A percentile compares a stretch with the other conserved stretches of the same genome.
Evolutionary conservation across 257 asterid species (phyloP).

Genomic region (Solanum chiquidenum): DNA sequence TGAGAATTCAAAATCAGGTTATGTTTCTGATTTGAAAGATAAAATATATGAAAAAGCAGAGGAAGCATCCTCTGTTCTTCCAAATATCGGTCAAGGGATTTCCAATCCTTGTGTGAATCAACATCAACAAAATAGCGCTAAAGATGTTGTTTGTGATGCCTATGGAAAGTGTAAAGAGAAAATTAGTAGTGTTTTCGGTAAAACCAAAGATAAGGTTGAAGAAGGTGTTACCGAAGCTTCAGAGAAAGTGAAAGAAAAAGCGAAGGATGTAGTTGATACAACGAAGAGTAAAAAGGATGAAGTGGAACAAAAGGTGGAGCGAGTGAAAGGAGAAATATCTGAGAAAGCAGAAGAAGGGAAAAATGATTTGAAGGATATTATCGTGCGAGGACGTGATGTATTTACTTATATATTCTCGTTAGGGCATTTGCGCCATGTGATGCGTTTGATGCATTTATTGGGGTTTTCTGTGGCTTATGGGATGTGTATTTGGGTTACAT

Average conservation of each 20-base stretch:
- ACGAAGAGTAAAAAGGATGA: conserved; percentile 5
- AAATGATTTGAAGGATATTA: conserved; percentile 25
- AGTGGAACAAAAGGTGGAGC: conserved; percentile 1
- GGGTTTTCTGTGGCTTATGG: conserved; percentile 64
- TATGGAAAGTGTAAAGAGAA: conserved; percentile 23
- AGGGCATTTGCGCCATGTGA: conserved; percentile 6
- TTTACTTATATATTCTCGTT: conserved; percentile 13
- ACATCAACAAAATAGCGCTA: not conserved
- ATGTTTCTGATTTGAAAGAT: not conserved
- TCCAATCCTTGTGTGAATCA: not conserved
- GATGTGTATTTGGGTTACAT: conserved; percentile 62
- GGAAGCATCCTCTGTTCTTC: not conserved
- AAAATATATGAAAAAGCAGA: conserved; percentile 8
- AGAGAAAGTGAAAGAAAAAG: not conserved
- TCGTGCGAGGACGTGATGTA: conserved; percentile 9
- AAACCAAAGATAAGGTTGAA: conserved; percentile 5
- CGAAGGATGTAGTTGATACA: not conserved
- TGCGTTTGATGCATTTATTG: conserved; percentile 30
- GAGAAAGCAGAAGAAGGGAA: conserved; percentile 6
- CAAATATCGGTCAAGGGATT: not conserved
- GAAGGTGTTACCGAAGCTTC: not conserved
- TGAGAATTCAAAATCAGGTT: not conserved
- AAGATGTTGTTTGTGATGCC: conserved; percentile 20
- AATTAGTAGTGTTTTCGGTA: conserved; percentile 8
- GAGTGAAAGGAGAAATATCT: too few species aligned